Evolutionary conservation across 2,329 filamentous ascomycete species (phyloP).

Genomic region (Sordariomycetes sp.): DNA sequence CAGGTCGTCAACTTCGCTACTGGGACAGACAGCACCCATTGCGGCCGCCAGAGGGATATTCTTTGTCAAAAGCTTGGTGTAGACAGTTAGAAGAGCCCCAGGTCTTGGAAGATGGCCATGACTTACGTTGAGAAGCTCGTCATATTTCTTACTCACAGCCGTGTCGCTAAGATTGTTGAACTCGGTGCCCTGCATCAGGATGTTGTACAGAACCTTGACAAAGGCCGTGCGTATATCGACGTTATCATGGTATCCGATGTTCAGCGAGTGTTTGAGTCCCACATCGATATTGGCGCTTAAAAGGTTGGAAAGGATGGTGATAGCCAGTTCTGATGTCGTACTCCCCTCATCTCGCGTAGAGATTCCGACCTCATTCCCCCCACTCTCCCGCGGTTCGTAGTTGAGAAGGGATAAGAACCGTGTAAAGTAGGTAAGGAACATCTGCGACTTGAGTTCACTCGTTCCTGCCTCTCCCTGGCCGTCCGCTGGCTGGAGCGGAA

Average conservation of each 20-base stretch:
- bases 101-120: conserved; percentile 6
- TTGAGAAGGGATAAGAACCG: conserved; percentile 54
- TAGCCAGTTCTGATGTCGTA: conserved; percentile 48
- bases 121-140: conserved; percentile 45
- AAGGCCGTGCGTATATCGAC: conserved; percentile 57
- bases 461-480: conserved; percentile 52
- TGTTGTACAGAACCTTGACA: conserved; percentile 57
- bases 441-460: conserved; percentile 55
- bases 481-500: conserved; percentile 53
- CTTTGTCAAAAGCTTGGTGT: conserved; percentile 39
- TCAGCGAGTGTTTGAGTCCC: conserved; percentile 55
- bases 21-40: conserved; percentile 53
- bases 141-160: conserved; percentile 55
- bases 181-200: conserved; percentile 57
- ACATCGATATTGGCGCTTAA: conserved; percentile 61
- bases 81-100: not conserved
- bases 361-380: conserved; percentile 1
- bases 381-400: conserved; percentile 25
- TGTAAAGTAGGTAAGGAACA: conserved; percentile 62
- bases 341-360: conserved; percentile 37
- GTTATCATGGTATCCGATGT: conserved; percentile 59
- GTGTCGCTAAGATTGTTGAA: conserved; percentile 56
- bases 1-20: conserved; percentile 55
- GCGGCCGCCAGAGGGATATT: conserved; percentile 50
- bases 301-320: conserved; percentile 55